phyloP scores from a whole-genome alignment of 495 filamentous ascomycete genomes.

The Penicillium argentinense region DNA sequence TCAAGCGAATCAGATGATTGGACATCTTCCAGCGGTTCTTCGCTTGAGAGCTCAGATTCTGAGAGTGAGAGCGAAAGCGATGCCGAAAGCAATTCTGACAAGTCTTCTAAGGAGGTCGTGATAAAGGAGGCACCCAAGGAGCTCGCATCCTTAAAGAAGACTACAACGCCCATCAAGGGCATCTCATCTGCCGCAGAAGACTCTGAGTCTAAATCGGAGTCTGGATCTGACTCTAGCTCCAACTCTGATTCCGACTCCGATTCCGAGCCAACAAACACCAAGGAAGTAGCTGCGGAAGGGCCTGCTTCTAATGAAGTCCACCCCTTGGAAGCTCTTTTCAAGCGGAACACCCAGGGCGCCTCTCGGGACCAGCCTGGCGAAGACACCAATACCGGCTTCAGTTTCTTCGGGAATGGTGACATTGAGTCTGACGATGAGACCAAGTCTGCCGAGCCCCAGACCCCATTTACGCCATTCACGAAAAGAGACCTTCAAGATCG shows the following conservation, averaged over 20 bases:
- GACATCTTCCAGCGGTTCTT: constrained; percentile 47
- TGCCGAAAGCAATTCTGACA: too few relatives aligned
- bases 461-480: constrained; percentile 81
- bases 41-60: constrained; percentile 28
- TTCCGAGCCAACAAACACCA: constrained; percentile 10
- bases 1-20: constrained; percentile 40
- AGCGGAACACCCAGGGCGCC: constrained; percentile 53
- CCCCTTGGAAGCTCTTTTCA: constrained; percentile 88
- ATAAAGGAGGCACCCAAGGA: constrained; percentile 10
- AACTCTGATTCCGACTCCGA: constrained; percentile 12
- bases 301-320: constrained; percentile 59
- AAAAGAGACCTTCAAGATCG: constrained; percentile 73
- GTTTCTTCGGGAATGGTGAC: constrained; percentile 61
- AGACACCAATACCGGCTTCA: constrained; percentile 55
- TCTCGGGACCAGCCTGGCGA: constrained; percentile 37
- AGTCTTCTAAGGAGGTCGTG: too few relatives aligned
- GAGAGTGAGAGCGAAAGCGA: constrained; percentile 22
- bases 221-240: too few relatives aligned
- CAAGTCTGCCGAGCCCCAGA: constrained; percentile 59
- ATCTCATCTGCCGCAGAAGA: constrained; percentile 2
- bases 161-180: constrained; percentile 1
- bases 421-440: constrained; percentile 47
- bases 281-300: constrained; percentile 10
- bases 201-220: constrained; percentile 4
- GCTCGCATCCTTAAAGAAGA: constrained; percentile 12